These are phyloP conservation scores for Hypomontagnella submonticulosa DNA, from an alignment of 495 filamentous ascomycete species.

Conservation along the genomic window DNA sequence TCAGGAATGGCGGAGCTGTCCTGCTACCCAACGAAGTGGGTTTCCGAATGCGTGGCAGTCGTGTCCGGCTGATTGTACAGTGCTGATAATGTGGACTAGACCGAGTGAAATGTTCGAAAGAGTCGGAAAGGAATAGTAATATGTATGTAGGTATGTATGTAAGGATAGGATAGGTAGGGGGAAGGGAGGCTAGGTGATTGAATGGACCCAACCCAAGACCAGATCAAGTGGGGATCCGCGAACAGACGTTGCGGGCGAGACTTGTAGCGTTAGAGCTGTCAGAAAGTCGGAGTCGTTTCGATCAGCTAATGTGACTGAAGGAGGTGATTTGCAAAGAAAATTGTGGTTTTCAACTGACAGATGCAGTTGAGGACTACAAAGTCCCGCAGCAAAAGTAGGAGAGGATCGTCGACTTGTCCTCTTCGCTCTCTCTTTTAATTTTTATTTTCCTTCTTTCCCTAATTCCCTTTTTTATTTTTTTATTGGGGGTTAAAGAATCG, in stretches of 20 bases:
- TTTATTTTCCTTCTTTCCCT: slow-evolving; percentile 14
- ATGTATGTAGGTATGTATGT: slow-evolving; percentile 36
- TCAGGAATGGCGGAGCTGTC: slow-evolving; percentile 45
- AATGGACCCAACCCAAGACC: slow-evolving; percentile 12
- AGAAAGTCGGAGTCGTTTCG: slow-evolving; percentile 41
- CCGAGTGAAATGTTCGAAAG: slow-evolving; percentile 4
- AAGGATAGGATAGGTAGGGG: slow-evolving; percentile 12
- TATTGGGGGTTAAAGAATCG: slow-evolving; percentile 30
- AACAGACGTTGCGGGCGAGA: slow-evolving; percentile 45
- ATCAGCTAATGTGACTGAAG: slow-evolving; percentile 36
- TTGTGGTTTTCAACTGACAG: slow-evolving; percentile 40
- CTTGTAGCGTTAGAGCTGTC: slow-evolving; percentile 35
- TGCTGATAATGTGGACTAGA: slow-evolving; percentile 41
- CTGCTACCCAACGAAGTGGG: slow-evolving; percentile 47
- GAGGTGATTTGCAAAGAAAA: slow-evolving; percentile 16
- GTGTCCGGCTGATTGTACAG: slow-evolving; percentile 37
- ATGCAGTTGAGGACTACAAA: slow-evolving; percentile 29
- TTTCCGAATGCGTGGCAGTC: slow-evolving; percentile 41
- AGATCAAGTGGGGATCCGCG: slow-evolving; percentile 40
- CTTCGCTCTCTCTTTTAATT: slow-evolving; percentile 16
- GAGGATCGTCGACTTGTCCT: slow-evolving; percentile 22
- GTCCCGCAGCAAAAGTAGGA: slow-evolving; percentile 24
- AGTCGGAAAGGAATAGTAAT: slow-evolving; percentile 32
- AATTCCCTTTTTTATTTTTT: slow-evolving; percentile 21
- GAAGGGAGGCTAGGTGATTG: slow-evolving; percentile 31